These are phyloP conservation scores for Russula olivacea DNA, from an alignment of 768 basidiomycete genomes.

Conservation along the genomic window DNA sequence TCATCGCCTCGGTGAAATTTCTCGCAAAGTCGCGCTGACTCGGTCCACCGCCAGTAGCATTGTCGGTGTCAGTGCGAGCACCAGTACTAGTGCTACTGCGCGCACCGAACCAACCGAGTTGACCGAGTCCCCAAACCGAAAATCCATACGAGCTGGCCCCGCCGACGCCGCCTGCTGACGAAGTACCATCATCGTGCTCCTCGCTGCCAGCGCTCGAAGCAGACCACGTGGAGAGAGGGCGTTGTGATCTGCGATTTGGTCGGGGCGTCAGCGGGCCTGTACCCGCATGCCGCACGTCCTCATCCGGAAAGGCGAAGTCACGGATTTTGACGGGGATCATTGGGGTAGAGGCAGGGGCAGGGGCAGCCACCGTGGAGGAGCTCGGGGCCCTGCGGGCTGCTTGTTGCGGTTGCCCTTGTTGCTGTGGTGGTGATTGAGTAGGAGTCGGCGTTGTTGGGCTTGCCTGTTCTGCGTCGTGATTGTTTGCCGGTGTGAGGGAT, in stretches of 20 bases:
- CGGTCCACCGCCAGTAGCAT: conserved; percentile 27
- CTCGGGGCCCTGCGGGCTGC: not conserved
- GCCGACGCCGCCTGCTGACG: conserved; percentile 21
- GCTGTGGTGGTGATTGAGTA: not conserved
- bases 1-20: conserved; percentile 39
- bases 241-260: conserved; percentile 33
- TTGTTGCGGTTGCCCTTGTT: not conserved
- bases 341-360: not conserved
- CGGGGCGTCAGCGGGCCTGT: conserved; percentile 39
- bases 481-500: conserved; percentile 21
- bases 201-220: conserved; percentile 27
- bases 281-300: conserved; percentile 43
- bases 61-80: not conserved
- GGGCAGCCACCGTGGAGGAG: conserved; percentile 7
- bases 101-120: conserved; percentile 37
- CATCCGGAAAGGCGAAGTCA: conserved; percentile 42
- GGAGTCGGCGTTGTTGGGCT: conserved; percentile 19
- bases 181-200: conserved; percentile 24
- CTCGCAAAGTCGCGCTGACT: conserved; percentile 41
- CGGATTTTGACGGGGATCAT: conserved; percentile 39
- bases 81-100: conserved; percentile 26
- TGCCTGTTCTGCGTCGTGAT: conserved; percentile 9
- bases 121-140: conserved; percentile 41
- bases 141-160: conserved; percentile 30
- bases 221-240: conserved; percentile 28